phyloP scores from a whole-genome alignment of 495 filamentous ascomycete genomes.

The Penicillium bialowiezense region DNA sequence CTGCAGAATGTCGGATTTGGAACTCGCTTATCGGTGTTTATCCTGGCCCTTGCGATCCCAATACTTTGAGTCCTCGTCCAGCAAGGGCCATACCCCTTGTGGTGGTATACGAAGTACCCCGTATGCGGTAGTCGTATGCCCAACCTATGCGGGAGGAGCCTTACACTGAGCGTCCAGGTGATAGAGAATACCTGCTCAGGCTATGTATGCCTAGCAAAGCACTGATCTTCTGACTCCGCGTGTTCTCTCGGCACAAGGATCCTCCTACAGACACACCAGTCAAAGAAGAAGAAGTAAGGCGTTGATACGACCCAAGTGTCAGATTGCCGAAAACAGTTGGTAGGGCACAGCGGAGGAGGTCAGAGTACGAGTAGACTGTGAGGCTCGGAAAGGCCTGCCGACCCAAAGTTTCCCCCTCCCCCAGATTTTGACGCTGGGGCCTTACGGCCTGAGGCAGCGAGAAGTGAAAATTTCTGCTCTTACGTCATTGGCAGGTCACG shows the following conservation, averaged over 20 bases:
- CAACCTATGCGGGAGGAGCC: background rate
- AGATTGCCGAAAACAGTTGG: too few species aligned
- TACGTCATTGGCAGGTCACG: constrained; percentile 3
- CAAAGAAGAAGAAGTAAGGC: background rate
- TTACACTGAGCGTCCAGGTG: background rate
- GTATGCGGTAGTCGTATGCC: background rate
- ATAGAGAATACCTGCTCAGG: too few species aligned
- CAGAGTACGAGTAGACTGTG: too few species aligned
- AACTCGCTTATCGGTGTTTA: background rate
- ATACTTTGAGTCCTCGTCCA: background rate
- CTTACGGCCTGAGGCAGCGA: background rate
- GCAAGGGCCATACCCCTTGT: background rate
- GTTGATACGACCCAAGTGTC: background rate
- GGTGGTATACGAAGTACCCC: background rate
- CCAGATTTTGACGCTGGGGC: background rate
- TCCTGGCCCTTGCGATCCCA: background rate
- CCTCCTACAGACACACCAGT: background rate
- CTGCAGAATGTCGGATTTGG: background rate
- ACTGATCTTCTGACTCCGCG: constrained; percentile 3
- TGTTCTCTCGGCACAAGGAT: constrained; percentile 1
- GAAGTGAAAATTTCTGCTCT: background rate
- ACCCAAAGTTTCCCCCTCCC: background rate
- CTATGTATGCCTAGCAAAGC: background rate
- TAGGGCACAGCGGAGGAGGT: too few species aligned
- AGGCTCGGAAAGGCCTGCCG: background rate